These are phyloP conservation scores for Mycena latifolia DNA, from an alignment of 768 basidiomycete genomes.

Conservation along the genomic window DNA sequence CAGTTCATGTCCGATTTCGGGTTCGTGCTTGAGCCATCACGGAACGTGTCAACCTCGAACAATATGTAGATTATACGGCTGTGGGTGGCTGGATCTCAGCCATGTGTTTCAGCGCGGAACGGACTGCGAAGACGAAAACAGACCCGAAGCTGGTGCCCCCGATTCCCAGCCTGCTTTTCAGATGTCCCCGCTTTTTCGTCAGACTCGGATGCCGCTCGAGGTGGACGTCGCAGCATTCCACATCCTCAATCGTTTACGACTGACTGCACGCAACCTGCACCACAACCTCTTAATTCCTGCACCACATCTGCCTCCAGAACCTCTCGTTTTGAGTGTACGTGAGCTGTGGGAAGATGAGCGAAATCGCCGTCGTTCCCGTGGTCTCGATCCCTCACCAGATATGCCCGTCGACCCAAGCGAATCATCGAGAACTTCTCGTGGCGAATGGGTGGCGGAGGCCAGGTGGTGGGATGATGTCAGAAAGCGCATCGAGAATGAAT, in stretches of 20 bases:
- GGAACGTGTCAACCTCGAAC: no score
- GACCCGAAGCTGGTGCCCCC: slow-evolving; percentile 34
- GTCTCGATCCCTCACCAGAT: slow-evolving; percentile 79
- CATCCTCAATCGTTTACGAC: slow-evolving; percentile 84
- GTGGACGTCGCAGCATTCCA: slow-evolving; percentile 85
- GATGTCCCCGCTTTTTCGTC: slow-evolving; percentile 70
- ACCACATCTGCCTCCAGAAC: slow-evolving; percentile 66
- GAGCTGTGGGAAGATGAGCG: slow-evolving; percentile 98
- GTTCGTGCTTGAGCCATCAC: no score
- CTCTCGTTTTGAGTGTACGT: slow-evolving; percentile 87
- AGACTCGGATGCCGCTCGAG: slow-evolving; percentile 81
- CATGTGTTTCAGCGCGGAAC: slow-evolving; percentile 72
- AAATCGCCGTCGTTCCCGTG: slow-evolving; percentile 72
- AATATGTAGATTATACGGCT: slow-evolving; percentile 75
- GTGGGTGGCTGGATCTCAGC: slow-evolving; percentile 86
- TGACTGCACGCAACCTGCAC: slow-evolving; percentile 71
- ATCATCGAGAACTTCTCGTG: slow-evolving; percentile 65
- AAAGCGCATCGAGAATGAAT: slow-evolving; percentile 67
- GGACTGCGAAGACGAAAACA: slow-evolving; percentile 50
- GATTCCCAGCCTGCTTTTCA: slow-evolving; percentile 47
- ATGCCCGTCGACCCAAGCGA: slow-evolving; percentile 80
- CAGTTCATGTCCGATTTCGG: slow-evolving; percentile 98
- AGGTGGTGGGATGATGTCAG: slow-evolving; percentile 83
- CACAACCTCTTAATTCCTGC: slow-evolving; percentile 79
- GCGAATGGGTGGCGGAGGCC: slow-evolving; percentile 79